These are phyloP conservation scores for Candida nemodendra DNA, from an alignment of 805 yeast genomes.

Conservation along the genomic window DNA sequence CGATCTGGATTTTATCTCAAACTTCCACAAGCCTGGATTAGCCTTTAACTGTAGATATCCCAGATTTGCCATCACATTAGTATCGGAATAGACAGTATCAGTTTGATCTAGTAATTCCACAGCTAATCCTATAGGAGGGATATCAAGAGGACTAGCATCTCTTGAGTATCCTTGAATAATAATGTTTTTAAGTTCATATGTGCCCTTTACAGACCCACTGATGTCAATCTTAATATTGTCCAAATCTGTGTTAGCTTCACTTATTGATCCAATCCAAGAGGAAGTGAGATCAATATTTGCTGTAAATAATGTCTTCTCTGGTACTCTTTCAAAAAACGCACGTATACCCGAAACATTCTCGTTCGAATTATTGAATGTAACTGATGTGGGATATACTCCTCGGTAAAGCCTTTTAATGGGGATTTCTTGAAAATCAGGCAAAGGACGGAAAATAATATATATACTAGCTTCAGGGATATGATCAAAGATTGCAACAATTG, in stretches of 20 bases:
- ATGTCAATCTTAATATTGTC: conserved; percentile 55
- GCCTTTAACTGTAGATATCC: conserved; percentile 84
- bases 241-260: conserved; percentile 54
- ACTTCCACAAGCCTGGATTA: conserved; percentile 66
- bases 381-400: conserved; percentile 38
- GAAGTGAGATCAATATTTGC: conserved; percentile 59
- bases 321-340: conserved; percentile 45
- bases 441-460: conserved; percentile 59
- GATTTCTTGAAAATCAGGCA: conserved; percentile 35
- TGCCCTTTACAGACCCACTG: conserved; percentile 42
- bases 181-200: conserved; percentile 51
- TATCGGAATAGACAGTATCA: conserved; percentile 41
- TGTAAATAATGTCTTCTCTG: conserved; percentile 51
- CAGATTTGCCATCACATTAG: conserved; percentile 71
- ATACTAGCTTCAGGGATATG: conserved; percentile 51
- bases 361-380: conserved; percentile 33
- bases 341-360: conserved; percentile 22
- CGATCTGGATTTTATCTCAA: conserved; percentile 44
- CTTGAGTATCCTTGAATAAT: conserved; percentile 71
- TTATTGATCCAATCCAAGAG: conserved; percentile 64
- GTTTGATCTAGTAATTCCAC: conserved; percentile 36
- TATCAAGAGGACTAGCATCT: conserved; percentile 34
- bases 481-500: conserved; percentile 39
- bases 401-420: conserved; percentile 61
- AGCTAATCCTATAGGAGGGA: conserved; percentile 51